Evolutionary conservation across 1,284 basidiomycete genomes (phyloP).

Genomic region (Ceratobasidium sp.): DNA sequence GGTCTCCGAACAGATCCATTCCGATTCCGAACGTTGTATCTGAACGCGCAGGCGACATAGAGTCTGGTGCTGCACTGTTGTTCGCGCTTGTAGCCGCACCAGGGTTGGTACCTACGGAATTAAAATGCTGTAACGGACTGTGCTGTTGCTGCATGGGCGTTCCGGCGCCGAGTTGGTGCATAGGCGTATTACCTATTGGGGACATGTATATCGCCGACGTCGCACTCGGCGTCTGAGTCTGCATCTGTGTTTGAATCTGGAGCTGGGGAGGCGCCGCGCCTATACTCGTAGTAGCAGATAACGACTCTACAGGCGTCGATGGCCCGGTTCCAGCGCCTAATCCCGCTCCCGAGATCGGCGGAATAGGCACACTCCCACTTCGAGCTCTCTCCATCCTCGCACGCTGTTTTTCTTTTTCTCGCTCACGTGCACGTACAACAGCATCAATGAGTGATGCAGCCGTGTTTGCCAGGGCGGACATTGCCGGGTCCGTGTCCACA

Average conservation of each 20-base stretch:
- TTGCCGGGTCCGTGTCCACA: not conserved
- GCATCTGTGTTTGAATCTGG: slow-evolving; percentile 25
- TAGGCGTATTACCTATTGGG: slow-evolving; percentile 23
- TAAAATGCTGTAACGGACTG: too few relatives aligned
- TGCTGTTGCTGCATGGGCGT: too few relatives aligned
- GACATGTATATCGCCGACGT: slow-evolving; percentile 14
- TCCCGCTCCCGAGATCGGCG: not conserved
- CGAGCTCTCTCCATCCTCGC: slow-evolving; percentile 40
- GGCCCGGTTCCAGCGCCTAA: not conserved
- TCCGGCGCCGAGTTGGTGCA: too few relatives aligned
- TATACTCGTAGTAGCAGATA: not conserved
- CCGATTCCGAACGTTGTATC: slow-evolving; percentile 18
- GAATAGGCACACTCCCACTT: slow-evolving; percentile 31
- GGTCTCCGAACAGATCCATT: slow-evolving; percentile 40
- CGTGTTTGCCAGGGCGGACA: slow-evolving; percentile 24
- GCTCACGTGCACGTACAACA: slow-evolving; percentile 34
- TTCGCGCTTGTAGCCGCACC: too few relatives aligned
- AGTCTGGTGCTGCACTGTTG: not conserved
- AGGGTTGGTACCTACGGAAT: too few relatives aligned
- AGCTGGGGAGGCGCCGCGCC: not conserved
- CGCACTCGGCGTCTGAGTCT: slow-evolving; percentile 10
- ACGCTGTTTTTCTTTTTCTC: slow-evolving; percentile 43
- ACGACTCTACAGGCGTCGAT: slow-evolving; percentile 18
- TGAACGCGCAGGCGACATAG: slow-evolving; percentile 1
- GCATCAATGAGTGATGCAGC: slow-evolving; percentile 35